Percentiles rank a stretch among this genome's conserved stretches.
These are phyloP conservation scores for Phytomonas serpens DNA, from an alignment of 208 protist species.

Conservation along the genomic window DNA sequence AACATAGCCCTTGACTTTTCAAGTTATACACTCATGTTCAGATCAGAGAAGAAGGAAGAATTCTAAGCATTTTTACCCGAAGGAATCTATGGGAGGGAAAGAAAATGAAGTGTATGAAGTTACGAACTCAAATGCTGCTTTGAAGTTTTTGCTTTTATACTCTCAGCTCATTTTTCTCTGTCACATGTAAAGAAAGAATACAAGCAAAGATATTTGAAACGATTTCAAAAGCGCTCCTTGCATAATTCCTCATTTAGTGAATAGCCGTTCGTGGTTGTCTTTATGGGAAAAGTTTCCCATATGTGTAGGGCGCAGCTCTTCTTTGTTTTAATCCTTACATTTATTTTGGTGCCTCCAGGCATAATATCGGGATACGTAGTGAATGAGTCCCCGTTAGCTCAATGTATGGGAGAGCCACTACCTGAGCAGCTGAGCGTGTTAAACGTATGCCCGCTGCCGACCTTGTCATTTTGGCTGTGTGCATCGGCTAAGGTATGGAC, in stretches of 20 bases:
- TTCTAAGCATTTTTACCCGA: background rate
- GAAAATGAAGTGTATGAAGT: background rate
- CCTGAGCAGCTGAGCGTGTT: background rate
- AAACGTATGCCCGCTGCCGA: conserved; percentile 10
- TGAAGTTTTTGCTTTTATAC: background rate
- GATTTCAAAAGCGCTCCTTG: background rate
- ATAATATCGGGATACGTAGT: background rate
- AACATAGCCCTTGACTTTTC: background rate
- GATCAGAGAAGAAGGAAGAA: background rate
- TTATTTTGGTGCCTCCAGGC: background rate
- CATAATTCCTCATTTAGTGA: background rate
- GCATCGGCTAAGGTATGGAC: conserved; percentile 9
- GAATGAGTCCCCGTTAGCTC: background rate
- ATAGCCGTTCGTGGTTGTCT: background rate
- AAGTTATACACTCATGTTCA: background rate
- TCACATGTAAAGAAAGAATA: background rate
- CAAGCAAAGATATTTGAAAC: background rate
- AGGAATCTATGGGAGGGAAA: background rate
- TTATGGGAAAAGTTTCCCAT: conserved; percentile 13
- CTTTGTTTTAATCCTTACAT: background rate
- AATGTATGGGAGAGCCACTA: background rate
- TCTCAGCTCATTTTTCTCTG: background rate
- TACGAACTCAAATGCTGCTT: background rate
- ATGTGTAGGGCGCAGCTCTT: conserved; percentile 9
- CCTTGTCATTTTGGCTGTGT: conserved; percentile 11